A percentile compares a stretch with the other conserved stretches of the same genome.
These are phyloP conservation scores for Moesziomyces globuligerus DNA, from an alignment of 1,284 basidiomycete species.

Conservation along the genomic window DNA sequence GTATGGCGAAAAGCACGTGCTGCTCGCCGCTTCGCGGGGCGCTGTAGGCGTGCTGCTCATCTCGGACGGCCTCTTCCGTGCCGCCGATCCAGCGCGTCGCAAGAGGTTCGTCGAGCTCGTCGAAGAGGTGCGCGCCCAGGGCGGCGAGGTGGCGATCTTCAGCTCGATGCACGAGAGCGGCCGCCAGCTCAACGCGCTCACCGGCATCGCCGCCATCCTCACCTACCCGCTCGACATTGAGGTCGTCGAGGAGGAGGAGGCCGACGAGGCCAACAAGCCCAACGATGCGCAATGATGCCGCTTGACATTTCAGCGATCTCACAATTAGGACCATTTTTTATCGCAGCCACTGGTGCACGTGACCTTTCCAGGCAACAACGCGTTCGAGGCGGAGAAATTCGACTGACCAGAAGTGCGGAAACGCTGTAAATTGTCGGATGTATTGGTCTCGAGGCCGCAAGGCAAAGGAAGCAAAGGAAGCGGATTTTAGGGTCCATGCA, in stretches of 20 bases:
- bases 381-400: too few relatives aligned
- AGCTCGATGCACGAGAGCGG: slow-evolving; percentile 99
- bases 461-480: too few relatives aligned
- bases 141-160: slow-evolving; percentile 93
- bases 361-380: too few relatives aligned
- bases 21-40: slow-evolving; percentile 87
- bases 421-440: too few relatives aligned
- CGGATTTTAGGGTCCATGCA: too few relatives aligned
- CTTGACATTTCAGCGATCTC: too few relatives aligned
- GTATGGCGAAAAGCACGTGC: slow-evolving; percentile 96
- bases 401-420: too few relatives aligned
- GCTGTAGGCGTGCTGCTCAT: slow-evolving; percentile 94
- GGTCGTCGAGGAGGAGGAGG: slow-evolving; percentile 72
- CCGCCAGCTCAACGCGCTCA: slow-evolving; percentile 84
- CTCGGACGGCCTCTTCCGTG: slow-evolving; percentile 89
- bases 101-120: slow-evolving; percentile 85
- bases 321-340: too few relatives aligned
- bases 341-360: too few relatives aligned
- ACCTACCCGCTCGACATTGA: slow-evolving; percentile 97
- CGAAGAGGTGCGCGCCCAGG: slow-evolving; percentile 85
- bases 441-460: too few relatives aligned
- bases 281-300: slow-evolving; percentile 3
- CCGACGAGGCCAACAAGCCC: slow-evolving; percentile 39
- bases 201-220: slow-evolving; percentile 93
- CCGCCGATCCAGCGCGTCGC: slow-evolving; percentile 61